These are phyloP conservation scores for Vitis amurensis DNA, from an alignment of 164 flowering plant species.

Conservation along the genomic window DNA sequence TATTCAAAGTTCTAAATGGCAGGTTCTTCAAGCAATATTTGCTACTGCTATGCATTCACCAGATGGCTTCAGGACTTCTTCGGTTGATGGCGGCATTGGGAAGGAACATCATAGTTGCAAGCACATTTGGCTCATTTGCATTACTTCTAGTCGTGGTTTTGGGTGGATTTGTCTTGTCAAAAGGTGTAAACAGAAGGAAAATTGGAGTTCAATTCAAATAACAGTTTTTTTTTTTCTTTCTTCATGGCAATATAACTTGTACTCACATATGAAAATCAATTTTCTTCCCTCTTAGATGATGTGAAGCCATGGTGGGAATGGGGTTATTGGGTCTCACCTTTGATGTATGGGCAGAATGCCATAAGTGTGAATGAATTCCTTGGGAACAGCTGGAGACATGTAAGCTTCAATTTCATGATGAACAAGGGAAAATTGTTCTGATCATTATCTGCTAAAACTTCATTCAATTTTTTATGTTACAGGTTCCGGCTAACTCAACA, in stretches of 20 bases:
- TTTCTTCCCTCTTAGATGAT: conserved; percentile 15
- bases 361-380: conserved; percentile 47
- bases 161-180: conserved; percentile 53
- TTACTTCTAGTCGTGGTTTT: conserved; percentile 36
- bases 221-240: background rate
- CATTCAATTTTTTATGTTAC: background rate
- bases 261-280: background rate
- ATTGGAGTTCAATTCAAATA: background rate
- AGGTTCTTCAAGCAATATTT: conserved; percentile 52
- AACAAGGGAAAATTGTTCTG: background rate
- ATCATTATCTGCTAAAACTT: background rate
- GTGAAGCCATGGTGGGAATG: conserved; percentile 42
- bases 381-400: conserved; percentile 45
- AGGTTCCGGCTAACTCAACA: conserved; percentile 24
- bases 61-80: conserved; percentile 47
- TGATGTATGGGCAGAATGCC: conserved; percentile 52
- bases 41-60: conserved; percentile 29
- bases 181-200: conserved; percentile 23
- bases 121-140: conserved; percentile 51
- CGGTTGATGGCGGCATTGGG: conserved; percentile 43
- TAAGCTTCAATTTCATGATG: conserved; percentile 14
- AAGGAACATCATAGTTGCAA: conserved; percentile 48
- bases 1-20: conserved; percentile 4
- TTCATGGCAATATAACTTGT: background rate
- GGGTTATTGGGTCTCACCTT: conserved; percentile 56